Evolutionary conservation across 176 grass and related monocot genomes (phyloP), one percentile per base, ranked within the genome.

Genomic region (Stipa capillata): DNA sequence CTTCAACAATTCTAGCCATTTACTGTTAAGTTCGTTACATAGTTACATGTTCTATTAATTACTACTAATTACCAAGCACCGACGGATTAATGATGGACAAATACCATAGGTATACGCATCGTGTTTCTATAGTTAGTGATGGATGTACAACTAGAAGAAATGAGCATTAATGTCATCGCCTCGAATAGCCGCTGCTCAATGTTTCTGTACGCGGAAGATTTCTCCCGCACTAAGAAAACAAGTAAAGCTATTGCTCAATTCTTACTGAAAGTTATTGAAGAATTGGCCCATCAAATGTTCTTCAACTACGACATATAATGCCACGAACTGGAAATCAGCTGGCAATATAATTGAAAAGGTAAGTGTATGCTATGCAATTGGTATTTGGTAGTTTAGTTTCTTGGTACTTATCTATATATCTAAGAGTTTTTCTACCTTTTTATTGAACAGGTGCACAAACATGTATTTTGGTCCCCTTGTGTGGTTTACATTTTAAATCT

Each of bases 291-390:
- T 23, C 8, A 15, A 41, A 82, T 34, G 48, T 57, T 58, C 65
- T 82, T 53, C 49, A 60, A 29, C 28, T 82, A 34, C 73, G 14
- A 82, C 42, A 6, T 48, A 82, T 25, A 82, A 82, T 73, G 66
- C 48, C 43, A 24, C 48, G 48, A 73, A 82, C 20, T 82, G 63
- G 6, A 82, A 60, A 44, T 9, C 35, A n/a, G 64, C 51, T 5
- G 25, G 67, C 18, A 11, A 4, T 1, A 47, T 57, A 21, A 69
- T 79, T 47, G n/a, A 79, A 12, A 43, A 65, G n/a, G 76, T 67
- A 67, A 1, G 50, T 33, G 10, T 34, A 4, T 72, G 3, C 1
- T 16, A 11, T 24, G 7, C n/a, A n/a, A n/a, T 24, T 39, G 37
- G 3, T 12, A 0, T 47, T 47, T 47, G 14, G 2, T 47, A 47